Evolutionary conservation across 2,329 filamentous ascomycete species (phyloP).

Genomic region (Ceratocystis cacaofunesta): DNA sequence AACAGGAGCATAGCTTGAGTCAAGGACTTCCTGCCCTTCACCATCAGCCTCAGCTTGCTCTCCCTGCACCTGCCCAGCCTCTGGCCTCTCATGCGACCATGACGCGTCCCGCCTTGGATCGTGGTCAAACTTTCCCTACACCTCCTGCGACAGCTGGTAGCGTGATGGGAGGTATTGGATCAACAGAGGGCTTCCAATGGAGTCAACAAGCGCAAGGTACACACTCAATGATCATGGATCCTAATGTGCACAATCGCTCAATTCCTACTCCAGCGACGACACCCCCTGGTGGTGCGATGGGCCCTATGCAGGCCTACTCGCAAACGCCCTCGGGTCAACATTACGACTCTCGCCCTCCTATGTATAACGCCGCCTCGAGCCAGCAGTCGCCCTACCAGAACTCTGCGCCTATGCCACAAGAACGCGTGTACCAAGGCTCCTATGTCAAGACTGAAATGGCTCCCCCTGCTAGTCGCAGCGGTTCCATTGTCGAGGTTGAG

Average conservation of each 20-base stretch:
- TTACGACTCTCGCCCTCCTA: slow-evolving; percentile 63
- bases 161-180: slow-evolving; percentile 58
- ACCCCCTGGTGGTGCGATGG: slow-evolving; percentile 62
- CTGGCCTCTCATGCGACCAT: slow-evolving; percentile 54
- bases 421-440: slow-evolving; percentile 49
- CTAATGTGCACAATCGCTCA: slow-evolving; percentile 62
- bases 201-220: slow-evolving; percentile 39
- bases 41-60: slow-evolving; percentile 41
- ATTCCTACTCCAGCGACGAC: slow-evolving; percentile 89
- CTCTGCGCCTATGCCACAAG: slow-evolving; percentile 42
- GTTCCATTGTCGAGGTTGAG: slow-evolving; percentile 14
- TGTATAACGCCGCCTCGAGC: slow-evolving; percentile 58
- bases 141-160: slow-evolving; percentile 87
- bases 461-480: slow-evolving; percentile 48
- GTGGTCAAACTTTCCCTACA: slow-evolving; percentile 85
- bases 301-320: slow-evolving; percentile 61
- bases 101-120: slow-evolving; percentile 61
- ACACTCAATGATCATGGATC: slow-evolving; percentile 70
- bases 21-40: slow-evolving; percentile 51
- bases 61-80: slow-evolving; percentile 42
- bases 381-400: slow-evolving; percentile 61
- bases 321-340: slow-evolving; percentile 44
- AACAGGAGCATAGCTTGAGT: slow-evolving; percentile 50
- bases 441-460: slow-evolving; percentile 85
- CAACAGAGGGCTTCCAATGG: slow-evolving; percentile 72